Evolutionary conservation across 1,284 basidiomycete genomes (phyloP), one percentile per base, ranked within the genome.

Genomic region (Sparassis latifolia): DNA sequence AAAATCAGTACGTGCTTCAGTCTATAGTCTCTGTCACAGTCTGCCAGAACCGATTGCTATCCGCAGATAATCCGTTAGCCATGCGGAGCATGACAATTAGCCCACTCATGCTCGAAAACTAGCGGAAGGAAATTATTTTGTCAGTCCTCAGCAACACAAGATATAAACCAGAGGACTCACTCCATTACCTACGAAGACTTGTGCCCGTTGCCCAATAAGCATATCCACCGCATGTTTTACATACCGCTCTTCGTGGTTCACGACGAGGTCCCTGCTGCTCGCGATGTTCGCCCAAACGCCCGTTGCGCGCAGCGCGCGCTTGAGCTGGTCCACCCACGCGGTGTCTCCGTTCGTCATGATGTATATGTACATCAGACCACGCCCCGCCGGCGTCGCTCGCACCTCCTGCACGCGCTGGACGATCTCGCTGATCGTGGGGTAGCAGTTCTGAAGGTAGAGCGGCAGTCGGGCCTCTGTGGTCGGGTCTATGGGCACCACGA

Each of bases 61-160:
- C 55, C 0, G 69, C 58, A 33, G 68, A 58, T 42, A 73, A 55
- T 4, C 71, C 71, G 53, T 70, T 72, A 3, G 75, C 77, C 62
- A 78, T 68, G 30, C 81, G 67, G 42, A 83, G 62, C 75, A 82
- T 75, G 28, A 75, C 69, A 28, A 79, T 72, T 55, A 82, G 82
- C 12, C 79, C 73, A 12, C 73, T 73, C 52, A 82, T 52, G 53
- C 78, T 82, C 42, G 80, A 83, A 61, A 82, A 83, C 80, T 80
- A 29, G 20, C 10, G 52, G 50, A 45, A 48, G 52, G 33, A 30
- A 27, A 5, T n/a, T 7, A 12, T 47, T 39, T 28, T 27, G 35
- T 10, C 30, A 10, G 9, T 30, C 6, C 38, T 10, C 35, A n/a
- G 4, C 20, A 31, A 20, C 7, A 6, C 27, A 30, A 35, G 20